Evolutionary conservation across 2,329 filamentous ascomycete species (phyloP).

Genomic region (Paraphaeosphaeria sporulosa): DNA sequence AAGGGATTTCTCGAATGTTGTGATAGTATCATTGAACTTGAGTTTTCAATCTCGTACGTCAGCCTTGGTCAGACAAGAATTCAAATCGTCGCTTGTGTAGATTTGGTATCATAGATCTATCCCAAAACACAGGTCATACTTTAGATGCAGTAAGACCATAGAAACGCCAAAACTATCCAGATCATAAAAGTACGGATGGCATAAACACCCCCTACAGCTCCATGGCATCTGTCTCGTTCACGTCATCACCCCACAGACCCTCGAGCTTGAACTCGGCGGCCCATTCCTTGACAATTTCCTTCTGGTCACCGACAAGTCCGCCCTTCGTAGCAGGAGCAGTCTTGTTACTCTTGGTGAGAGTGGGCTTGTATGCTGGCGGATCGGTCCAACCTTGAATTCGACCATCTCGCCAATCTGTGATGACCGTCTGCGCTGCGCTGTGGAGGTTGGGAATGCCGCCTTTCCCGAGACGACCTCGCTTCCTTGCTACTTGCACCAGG

Average conservation of each 20-base stretch:
- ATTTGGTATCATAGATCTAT: slow-evolving; percentile 20
- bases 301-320: slow-evolving; percentile 65
- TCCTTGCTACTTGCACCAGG: slow-evolving; percentile 91
- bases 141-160: background rate
- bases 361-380: slow-evolving; percentile 71
- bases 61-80: background rate
- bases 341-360: slow-evolving; percentile 51
- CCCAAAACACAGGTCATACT: slow-evolving; percentile 3
- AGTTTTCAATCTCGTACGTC: background rate
- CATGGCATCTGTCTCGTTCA: slow-evolving; percentile 45
- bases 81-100: background rate
- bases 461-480: slow-evolving; percentile 85
- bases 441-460: slow-evolving; percentile 90
- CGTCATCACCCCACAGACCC: slow-evolving; percentile 82
- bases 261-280: slow-evolving; percentile 95
- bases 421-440: slow-evolving; percentile 87
- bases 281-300: slow-evolving; percentile 91
- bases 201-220: slow-evolving; percentile 27
- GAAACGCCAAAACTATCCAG: slow-evolving; percentile 11
- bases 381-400: slow-evolving; percentile 93
- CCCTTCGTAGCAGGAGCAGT: slow-evolving; percentile 41
- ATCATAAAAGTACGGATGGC: background rate
- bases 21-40: background rate
- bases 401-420: slow-evolving; percentile 96
- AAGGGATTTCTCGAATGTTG: background rate